Conservation (phyloP, 2,329 filamentous ascomycete species). For the Monosporascus sp. region DNA sequence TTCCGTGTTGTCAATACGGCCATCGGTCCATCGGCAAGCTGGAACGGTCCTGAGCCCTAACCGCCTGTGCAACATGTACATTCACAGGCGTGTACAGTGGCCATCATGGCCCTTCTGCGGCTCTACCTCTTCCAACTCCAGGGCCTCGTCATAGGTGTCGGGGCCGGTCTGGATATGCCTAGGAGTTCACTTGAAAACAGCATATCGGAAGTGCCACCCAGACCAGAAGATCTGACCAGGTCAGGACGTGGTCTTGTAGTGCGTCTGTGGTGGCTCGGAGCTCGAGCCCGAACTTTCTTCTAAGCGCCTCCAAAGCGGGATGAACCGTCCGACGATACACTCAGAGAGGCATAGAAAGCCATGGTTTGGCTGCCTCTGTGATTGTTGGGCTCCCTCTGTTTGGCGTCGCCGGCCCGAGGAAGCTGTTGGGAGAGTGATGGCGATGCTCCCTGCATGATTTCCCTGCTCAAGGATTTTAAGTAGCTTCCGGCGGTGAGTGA, state of each 20-base stretch:
- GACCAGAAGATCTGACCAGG: slow-evolving; percentile 39
- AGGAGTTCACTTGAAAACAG: slow-evolving; percentile 49
- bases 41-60: too few relatives aligned
- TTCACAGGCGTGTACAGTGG: slow-evolving; percentile 53
- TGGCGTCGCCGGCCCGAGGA: slow-evolving; percentile 5
- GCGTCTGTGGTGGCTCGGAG: slow-evolving; percentile 49
- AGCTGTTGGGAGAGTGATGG: slow-evolving; percentile 14
- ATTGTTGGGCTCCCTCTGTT: slow-evolving; percentile 1
- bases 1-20: slow-evolving; percentile 41
- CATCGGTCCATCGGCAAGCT: slow-evolving; percentile 50
- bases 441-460: slow-evolving; percentile 13
- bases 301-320: slow-evolving; percentile 34
- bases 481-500: slow-evolving; percentile 34
- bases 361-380: slow-evolving; percentile 30
- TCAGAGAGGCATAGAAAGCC: slow-evolving; percentile 46
- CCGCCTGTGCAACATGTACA: slow-evolving; percentile 40
- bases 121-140: slow-evolving; percentile 37
- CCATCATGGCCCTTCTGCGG: slow-evolving; percentile 45
- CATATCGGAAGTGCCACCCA: slow-evolving; percentile 40
- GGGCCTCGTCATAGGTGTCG: slow-evolving; percentile 39
- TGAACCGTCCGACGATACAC: slow-evolving; percentile 46
- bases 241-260: slow-evolving; percentile 52
- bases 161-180: slow-evolving; percentile 44
- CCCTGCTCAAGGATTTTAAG: slow-evolving; percentile 33
- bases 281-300: slow-evolving; percentile 31